Evolutionary conservation across 1,284 basidiomycete genomes (phyloP), one percentile per base, ranked within the genome.

Genomic region (Lignosus rhinocerotis): DNA sequence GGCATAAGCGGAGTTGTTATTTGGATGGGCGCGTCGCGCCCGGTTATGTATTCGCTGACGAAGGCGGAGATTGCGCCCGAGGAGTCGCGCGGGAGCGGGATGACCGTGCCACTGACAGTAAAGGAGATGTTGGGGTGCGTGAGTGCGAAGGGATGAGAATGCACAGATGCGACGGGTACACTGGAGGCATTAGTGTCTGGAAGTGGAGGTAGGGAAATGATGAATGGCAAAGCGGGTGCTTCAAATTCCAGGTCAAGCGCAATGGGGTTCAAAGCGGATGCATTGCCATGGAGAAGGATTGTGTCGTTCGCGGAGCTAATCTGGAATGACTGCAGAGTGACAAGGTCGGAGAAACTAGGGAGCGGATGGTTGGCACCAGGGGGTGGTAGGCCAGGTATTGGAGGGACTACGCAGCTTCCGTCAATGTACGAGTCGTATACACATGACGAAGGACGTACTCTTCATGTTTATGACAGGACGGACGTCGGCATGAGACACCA

Each of bases 71-170:
- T 74, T 9, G 80, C 67, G 3, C 79, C 67, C 0, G 82, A 76
- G 17, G 81, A 70, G 25, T 77, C 63, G 25, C 74, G 59, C 2
- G 75, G 69, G 3, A 90, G 69, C 2, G 89, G 81, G 33, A 89
- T 77, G 17, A 90, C 79, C n/a, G 63, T 71, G 30, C 90, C 90
- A 10, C 73, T 70, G 41, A 91, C 72, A 31, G 72, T 65, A 25
- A 92, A 68, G 0, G 86, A 82, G 55, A 88, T 79, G 68, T 90
- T 90, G 7, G 88, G 88, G 63, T 85, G 82, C 0, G 84, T 84
- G 47, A 88, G 77, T 0, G 70, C 67, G 67, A 88, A 85, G 1
- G 86, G 81, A 7, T 75, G 67, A 3, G 83, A 82, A 39, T 75
- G 69, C 9, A 87, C 82, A 3, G 79, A 75, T 32, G 83, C 85